phyloP scores from a whole-genome alignment of 805 yeast genomes.

The Starmerella apis region DNA sequence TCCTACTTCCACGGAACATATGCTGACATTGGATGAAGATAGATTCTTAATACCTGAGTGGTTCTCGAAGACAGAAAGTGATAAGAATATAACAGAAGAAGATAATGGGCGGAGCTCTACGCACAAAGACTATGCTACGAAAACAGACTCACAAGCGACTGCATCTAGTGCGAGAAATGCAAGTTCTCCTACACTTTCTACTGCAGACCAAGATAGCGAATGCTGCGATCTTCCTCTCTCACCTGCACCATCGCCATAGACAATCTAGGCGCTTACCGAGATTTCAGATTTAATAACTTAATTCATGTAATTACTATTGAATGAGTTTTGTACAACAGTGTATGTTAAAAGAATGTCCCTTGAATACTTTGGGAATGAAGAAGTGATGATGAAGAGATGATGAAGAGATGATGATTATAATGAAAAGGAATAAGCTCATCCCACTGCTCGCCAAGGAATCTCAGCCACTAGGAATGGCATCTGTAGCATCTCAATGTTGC shows the following conservation, averaged over 20 bases:
- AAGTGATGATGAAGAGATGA: background rate
- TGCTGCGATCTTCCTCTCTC: background rate
- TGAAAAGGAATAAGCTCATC: background rate
- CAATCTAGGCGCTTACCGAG: too few relatives aligned
- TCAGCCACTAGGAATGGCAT: constrained; percentile 35
- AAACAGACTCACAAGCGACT: too few relatives aligned
- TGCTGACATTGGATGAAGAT: background rate
- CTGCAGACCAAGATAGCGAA: too few relatives aligned
- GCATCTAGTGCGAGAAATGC: too few relatives aligned
- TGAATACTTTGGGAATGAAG: background rate
- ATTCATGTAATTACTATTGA: too few relatives aligned
- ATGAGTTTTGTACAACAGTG: background rate
- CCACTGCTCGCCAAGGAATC: constrained; percentile 17
- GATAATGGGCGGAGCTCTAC: too few relatives aligned
- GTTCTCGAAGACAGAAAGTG: background rate
- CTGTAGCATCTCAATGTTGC: constrained; percentile 21
- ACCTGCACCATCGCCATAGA: background rate
- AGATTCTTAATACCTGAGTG: background rate
- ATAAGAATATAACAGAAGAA: background rate
- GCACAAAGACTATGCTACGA: too few relatives aligned
- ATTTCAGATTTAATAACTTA: too few relatives aligned
- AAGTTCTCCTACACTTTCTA: too few relatives aligned
- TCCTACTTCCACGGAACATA: background rate
- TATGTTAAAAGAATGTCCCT: background rate
- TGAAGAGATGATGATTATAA: too few relatives aligned